phyloP scores from a whole-genome alignment of 495 filamentous ascomycete species.

The Trichoderma erinaceum region DNA sequence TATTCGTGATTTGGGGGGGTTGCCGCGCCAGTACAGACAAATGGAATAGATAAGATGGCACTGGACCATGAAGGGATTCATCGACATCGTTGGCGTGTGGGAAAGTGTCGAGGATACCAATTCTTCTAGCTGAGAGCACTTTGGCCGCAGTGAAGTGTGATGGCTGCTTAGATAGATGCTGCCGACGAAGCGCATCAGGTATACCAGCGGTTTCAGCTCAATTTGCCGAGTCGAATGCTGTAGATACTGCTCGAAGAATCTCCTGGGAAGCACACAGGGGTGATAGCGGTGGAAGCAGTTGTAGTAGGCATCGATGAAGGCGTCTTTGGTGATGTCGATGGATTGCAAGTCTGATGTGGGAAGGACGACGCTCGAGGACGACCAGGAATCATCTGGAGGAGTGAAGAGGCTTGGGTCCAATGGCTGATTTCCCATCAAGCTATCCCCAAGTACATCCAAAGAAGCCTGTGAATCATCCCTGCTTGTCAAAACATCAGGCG shows the following conservation, averaged over 20 bases:
- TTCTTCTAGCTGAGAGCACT: slow-evolving; percentile 30
- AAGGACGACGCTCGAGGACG: slow-evolving; percentile 12
- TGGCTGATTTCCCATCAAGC: not conserved
- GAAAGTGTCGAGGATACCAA: slow-evolving; percentile 27
- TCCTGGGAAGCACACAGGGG: slow-evolving; percentile 50
- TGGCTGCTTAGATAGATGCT: slow-evolving; percentile 30
- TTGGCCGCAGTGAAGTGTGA: slow-evolving; percentile 23
- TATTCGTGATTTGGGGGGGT: not conserved
- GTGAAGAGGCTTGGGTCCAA: slow-evolving; percentile 47
- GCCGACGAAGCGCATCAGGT: slow-evolving; percentile 53
- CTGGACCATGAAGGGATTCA: slow-evolving; percentile 53
- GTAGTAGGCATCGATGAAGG: slow-evolving; percentile 51
- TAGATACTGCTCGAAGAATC: slow-evolving; percentile 25
- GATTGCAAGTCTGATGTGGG: not conserved
- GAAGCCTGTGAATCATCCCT: not conserved
- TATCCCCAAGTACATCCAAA: slow-evolving; percentile 49
- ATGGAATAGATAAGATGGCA: slow-evolving; percentile 58
- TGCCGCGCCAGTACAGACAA: slow-evolving; percentile 50
- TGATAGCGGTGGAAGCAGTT: slow-evolving; percentile 64
- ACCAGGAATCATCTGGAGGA: slow-evolving; percentile 36
- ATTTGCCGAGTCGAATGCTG: slow-evolving; percentile 12
- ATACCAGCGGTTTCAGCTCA: slow-evolving; percentile 30
- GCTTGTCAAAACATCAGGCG: slow-evolving; percentile 26
- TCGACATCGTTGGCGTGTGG: slow-evolving; percentile 38
- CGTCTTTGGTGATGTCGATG: slow-evolving; percentile 22